phyloP scores from a whole-genome alignment of 2,329 filamentous ascomycete species.

The Massarina eburnea region DNA sequence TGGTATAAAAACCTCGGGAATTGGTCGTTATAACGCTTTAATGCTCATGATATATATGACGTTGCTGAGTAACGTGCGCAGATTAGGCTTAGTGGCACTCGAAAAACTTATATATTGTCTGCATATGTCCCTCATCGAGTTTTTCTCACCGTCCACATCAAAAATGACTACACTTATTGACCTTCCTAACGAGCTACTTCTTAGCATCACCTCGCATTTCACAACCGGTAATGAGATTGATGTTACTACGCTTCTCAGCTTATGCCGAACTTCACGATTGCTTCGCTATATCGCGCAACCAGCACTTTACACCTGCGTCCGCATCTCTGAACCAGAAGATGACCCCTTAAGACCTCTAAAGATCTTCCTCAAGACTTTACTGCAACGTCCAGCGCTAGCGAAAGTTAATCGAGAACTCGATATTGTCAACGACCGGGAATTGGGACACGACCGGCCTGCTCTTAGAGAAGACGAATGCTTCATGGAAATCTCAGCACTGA shows the following conservation, averaged over 20 bases:
- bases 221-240: not conserved
- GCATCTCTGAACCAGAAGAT: not conserved
- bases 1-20: too few species aligned
- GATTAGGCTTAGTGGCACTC: not conserved
- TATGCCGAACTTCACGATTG: slow-evolving; percentile 7
- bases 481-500: not conserved
- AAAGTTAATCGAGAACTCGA: slow-evolving; percentile 5
- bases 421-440: not conserved
- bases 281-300: slow-evolving; percentile 8
- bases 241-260: slow-evolving; percentile 2
- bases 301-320: slow-evolving; percentile 9
- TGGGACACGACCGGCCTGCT: not conserved
- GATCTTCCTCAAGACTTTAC: slow-evolving; percentile 5
- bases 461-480: not conserved
- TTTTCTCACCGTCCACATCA: not conserved
- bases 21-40: not conserved
- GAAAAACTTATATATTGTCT: not conserved
- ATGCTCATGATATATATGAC: not conserved
- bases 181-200: slow-evolving; percentile 10
- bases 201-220: slow-evolving; percentile 5
- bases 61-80: not conserved
- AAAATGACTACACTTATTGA: slow-evolving; percentile 7
- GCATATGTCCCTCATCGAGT: not conserved
- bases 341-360: slow-evolving; percentile 4
- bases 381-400: slow-evolving; percentile 5